Conservation (phyloP, 1,284 basidiomycete species). For the Agroathelia rolfsii region DNA sequence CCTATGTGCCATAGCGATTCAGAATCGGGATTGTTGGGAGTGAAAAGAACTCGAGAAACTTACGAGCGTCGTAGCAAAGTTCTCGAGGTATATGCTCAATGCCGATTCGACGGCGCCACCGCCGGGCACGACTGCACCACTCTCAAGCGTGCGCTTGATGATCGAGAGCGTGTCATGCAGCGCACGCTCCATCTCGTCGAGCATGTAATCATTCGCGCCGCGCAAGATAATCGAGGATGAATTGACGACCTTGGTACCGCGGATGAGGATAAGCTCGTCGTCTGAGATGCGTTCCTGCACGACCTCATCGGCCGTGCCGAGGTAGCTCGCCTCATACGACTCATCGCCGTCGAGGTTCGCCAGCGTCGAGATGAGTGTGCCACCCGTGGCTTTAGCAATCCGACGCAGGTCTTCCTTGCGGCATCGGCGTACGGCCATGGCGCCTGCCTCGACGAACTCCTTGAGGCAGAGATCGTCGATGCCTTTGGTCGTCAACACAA, state of each 20-base stretch:
- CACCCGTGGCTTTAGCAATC: conserved; percentile 96
- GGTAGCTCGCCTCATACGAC: conserved; percentile 86
- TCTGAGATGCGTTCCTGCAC: conserved; percentile 97
- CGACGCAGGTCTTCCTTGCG: conserved; percentile 95
- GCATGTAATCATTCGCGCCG: conserved; percentile 98
- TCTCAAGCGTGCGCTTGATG: conserved; percentile 96
- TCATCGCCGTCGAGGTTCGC: conserved; percentile 98
- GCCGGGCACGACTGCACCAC: conserved; percentile 91
- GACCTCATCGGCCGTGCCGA: conserved; percentile 93
- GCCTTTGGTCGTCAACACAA: conserved; percentile 96
- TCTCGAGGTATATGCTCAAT: conserved; percentile 95
- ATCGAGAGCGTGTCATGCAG: conserved; percentile 92
- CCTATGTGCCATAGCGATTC: conserved; percentile 39
- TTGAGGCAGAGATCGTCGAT: conserved; percentile 98
- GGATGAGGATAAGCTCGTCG: conserved; percentile 95
- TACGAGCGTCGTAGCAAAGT: conserved; percentile 95
- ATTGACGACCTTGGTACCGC: conserved; percentile 95
- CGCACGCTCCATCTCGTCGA: conserved; percentile 98
- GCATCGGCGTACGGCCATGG: conserved; percentile 97
- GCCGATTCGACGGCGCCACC: conserved; percentile 98
- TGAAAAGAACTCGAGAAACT: conserved; percentile 20
- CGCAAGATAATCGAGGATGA: conserved; percentile 90
- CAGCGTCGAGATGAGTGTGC: conserved; percentile 85
- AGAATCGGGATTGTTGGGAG: too few relatives aligned
- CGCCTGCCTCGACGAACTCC: conserved; percentile 98